phyloP scores from a whole-genome alignment of 495 filamentous ascomycete genomes.

The Coniosporium apollinis region DNA sequence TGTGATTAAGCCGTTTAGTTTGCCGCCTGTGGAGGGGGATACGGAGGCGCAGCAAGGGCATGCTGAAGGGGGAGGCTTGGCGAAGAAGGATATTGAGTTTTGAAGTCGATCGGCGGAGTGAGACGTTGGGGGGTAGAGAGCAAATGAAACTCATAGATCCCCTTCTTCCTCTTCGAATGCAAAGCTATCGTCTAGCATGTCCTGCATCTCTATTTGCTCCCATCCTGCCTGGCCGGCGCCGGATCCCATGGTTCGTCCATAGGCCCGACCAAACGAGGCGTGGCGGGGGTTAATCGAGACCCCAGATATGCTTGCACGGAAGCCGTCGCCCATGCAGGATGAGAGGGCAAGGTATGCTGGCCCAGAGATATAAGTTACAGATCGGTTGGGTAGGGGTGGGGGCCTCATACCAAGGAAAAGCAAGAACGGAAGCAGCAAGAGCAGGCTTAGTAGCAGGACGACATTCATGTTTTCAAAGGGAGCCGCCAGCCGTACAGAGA shows the following conservation, averaged over 20 bases:
- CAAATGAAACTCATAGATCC: slow-evolving; percentile 13
- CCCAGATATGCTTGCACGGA: slow-evolving; percentile 29
- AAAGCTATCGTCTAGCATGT: slow-evolving; percentile 34
- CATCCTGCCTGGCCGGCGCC: slow-evolving; percentile 35
- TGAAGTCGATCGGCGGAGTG: slow-evolving; percentile 17
- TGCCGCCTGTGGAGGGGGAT: slow-evolving; percentile 79
- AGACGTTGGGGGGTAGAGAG: not conserved
- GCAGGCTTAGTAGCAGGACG: slow-evolving; percentile 30
- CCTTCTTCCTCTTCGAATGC: slow-evolving; percentile 23
- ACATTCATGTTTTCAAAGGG: slow-evolving; percentile 31
- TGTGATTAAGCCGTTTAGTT: slow-evolving; percentile 71
- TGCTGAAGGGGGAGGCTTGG: slow-evolving; percentile 31
- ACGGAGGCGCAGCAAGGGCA: slow-evolving; percentile 46
- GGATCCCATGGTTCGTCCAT: slow-evolving; percentile 37
- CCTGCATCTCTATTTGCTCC: slow-evolving; percentile 47
- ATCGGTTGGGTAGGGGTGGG: not conserved
- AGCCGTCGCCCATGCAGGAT: slow-evolving; percentile 39
- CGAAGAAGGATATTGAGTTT: slow-evolving; percentile 57
- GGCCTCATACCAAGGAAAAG: slow-evolving; percentile 29
- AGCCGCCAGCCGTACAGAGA: too few species aligned
- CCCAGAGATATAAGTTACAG: slow-evolving; percentile 1
- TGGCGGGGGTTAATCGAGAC: slow-evolving; percentile 23
- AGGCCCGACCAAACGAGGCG: slow-evolving; percentile 35
- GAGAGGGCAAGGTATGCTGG: slow-evolving; percentile 40
- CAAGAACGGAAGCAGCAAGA: slow-evolving; percentile 32